Conservation (phyloP, 2,329 filamentous ascomycete species). For the Keithomyces neogunnii region DNA sequence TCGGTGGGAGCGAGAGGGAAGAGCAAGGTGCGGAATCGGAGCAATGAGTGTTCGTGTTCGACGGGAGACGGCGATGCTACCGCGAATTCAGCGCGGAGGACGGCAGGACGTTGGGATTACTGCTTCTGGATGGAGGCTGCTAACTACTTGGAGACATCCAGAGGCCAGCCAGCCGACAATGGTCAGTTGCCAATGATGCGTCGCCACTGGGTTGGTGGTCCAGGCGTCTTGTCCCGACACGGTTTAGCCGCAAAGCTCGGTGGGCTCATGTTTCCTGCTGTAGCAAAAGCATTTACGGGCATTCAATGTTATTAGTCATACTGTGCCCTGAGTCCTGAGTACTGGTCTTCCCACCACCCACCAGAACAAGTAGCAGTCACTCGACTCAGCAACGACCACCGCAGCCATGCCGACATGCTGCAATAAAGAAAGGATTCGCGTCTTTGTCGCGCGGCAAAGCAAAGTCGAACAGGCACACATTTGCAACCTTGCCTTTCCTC, state of each 20-base stretch:
- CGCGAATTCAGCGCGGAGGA: slow-evolving; percentile 1
- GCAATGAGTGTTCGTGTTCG: not conserved
- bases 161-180: not conserved
- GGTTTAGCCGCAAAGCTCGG: slow-evolving; percentile 9
- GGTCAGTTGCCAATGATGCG: not conserved
- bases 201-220: not conserved
- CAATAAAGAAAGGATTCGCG: no score
- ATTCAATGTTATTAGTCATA: no score
- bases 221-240: slow-evolving; percentile 5
- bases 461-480: no score
- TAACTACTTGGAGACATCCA: not conserved
- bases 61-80: not conserved
- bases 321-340: no score
- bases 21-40: not conserved
- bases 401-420: no score
- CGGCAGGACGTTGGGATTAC: slow-evolving; percentile 6
- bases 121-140: slow-evolving; percentile 2
- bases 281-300: no score
- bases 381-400: no score
- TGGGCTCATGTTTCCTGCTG: no score
- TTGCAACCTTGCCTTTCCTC: no score
- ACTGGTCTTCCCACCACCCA: no score
- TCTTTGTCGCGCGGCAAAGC: no score
- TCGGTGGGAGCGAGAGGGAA: not conserved
- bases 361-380: no score